Base-by-base conservation (phyloP, 2,329 filamentous ascomycete species). In the Delphinella strobiligena region DNA sequence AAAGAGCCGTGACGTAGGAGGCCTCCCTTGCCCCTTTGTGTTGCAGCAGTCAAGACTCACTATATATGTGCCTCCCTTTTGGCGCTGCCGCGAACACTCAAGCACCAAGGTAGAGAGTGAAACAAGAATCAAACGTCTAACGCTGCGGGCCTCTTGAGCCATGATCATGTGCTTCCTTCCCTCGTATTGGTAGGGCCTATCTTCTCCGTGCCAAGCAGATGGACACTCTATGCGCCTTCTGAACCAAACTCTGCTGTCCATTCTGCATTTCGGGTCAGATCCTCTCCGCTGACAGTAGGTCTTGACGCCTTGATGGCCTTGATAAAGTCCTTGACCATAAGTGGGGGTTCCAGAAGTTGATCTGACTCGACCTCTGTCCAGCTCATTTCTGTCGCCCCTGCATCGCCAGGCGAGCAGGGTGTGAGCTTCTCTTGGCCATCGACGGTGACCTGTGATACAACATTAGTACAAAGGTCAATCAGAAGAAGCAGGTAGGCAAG, bases 211-310 rank as follows among this genome's bases (percentile, higher is more conserved):
- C 27, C 27, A 30, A 30, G n/a, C 27, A 30, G n/a, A n/a, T n/a
- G n/a, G n/a, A n/a, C n/a, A n/a, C n/a, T 37, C 35, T 37, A 78
- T 36, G 72, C 75, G 14, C 89, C 89, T 60, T 95, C 89, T 57
- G 86, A 93, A 41, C 89, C 89, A 63, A 96, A 96, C 64, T 96
- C 88, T 53, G 81, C 75, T 8, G 91, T 98, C 91, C 91, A 98
- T 33, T 95, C 87, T 34, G 82, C 72, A 59, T 89, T 95, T 54
- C 76, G 74, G 49, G 77, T 72, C 34, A 98, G 71, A 57, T 98
- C 93, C 37, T 87, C 86, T 37, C 75, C 71, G 38, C 86, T 91
- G 38, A 98, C 91, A 0, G 91, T 96, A 16, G 91, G 91, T 54
- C 91, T 70, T 37, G 85, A 85, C 34, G 80, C 78, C 55, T 86